Evolutionary conservation across 2,329 filamentous ascomycete genomes (phyloP), one percentile per base, ranked within the genome.

Genomic region (Penicillium sp.): DNA sequence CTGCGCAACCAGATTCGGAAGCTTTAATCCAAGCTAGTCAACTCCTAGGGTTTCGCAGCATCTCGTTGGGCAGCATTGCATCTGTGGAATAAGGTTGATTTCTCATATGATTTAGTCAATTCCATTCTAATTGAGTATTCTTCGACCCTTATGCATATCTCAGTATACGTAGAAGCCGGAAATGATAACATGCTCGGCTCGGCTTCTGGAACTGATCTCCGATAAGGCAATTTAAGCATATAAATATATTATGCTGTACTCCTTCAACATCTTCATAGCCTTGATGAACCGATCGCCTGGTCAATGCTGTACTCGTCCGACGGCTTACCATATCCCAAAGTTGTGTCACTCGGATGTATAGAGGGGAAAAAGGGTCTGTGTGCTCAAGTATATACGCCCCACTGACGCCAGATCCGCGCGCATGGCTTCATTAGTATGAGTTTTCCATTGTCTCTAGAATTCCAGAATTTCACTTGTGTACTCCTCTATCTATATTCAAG

Each of bases 401-500:
- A 58, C 58, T 59, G 45, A 63, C 60, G 60, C 60, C 58, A 63
- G 60, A 63, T 61, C 60, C 60, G 60, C 60, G 60, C 60, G 58
- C 41, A 60, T 62, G 52, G n/a, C 48, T 50, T 41, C 48, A n/a
- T 41, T 35, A 41, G n/a, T 10, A 41, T 41, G 11, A 29, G 11
- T 31, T 26, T 35, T 14, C 13, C 16, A 45, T 16, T 47, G 26
- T 10, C 22, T 50, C 27, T 10, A 48, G 33, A 41, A 11, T 2
- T 14, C 14, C 19, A 14, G 9, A 9, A 6, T 22, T 41, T 41
- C 10, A 41, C 8, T 5, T 13, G 22, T 41, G 4, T 6, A 14
- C 8, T 22, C 14, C 7, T 13, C 10, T 41, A 41, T 13, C 5
- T 22, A 10, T 6, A 41, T 22, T 22, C 19, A 22, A 21, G 19